Conservation (phyloP, 1,284 basidiomycete genomes). For the Irpex sp. region DNA sequence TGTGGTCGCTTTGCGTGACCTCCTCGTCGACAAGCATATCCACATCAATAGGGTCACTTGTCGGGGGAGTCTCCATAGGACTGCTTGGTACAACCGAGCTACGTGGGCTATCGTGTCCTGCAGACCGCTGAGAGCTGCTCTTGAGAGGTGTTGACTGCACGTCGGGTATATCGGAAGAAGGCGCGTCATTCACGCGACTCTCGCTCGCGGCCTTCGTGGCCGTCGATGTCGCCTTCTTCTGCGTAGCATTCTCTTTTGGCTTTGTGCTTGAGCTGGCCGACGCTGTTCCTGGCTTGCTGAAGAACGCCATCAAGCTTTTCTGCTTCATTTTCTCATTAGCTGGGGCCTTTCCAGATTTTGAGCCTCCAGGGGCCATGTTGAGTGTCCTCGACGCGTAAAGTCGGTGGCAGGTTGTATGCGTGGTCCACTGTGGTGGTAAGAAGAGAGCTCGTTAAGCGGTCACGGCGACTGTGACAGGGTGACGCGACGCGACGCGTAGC, state of each 20-base stretch:
- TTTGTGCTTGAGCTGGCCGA: conserved; percentile 18
- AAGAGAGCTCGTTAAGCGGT: not conserved
- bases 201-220: not conserved
- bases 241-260: conserved; percentile 22
- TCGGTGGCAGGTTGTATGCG: not conserved
- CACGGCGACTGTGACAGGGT: not conserved
- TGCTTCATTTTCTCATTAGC: conserved; percentile 48
- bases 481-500: not conserved
- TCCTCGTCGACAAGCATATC: conserved; percentile 57
- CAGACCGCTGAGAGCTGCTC: conserved; percentile 20
- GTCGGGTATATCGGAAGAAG: conserved; percentile 21
- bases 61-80: conserved; percentile 56
- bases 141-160: conserved; percentile 24
- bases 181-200: conserved; percentile 9
- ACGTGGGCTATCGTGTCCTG: conserved; percentile 31
- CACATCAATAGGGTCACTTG: conserved; percentile 69
- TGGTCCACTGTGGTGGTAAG: not conserved
- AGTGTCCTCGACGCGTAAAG: not conserved
- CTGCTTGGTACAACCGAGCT: conserved; percentile 48
- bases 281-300: conserved; percentile 37
- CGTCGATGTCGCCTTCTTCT: conserved; percentile 3
- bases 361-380: conserved; percentile 1
- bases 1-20: conserved; percentile 13
- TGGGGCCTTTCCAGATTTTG: conserved; percentile 7
- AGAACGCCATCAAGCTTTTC: conserved; percentile 69